These are phyloP conservation scores for Acaromyces ingoldii DNA, from an alignment of 1,284 basidiomycete species.

Conservation along the genomic window DNA sequence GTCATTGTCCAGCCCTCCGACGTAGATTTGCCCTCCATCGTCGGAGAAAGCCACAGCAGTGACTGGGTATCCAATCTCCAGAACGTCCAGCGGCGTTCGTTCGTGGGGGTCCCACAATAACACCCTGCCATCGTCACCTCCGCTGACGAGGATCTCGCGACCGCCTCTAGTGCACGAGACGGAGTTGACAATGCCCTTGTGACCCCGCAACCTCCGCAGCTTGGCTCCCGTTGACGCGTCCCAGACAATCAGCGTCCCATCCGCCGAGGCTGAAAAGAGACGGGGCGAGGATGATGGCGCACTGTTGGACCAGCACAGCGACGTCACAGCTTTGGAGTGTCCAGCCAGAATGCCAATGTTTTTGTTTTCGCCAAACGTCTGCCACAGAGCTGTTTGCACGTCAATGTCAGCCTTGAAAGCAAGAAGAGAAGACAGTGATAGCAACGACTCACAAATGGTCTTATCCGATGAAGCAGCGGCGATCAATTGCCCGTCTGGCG, in stretches of 20 bases:
- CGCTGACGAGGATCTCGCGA: constrained; percentile 33
- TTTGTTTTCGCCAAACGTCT: constrained; percentile 39
- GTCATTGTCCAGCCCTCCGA: constrained; percentile 50
- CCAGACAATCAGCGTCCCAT: constrained; percentile 47
- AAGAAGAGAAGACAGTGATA: constrained; percentile 3
- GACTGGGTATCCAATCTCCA: constrained; percentile 48
- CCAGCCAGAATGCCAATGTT: constrained; percentile 46
- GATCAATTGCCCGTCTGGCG: constrained; percentile 36
- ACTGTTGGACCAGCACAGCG: constrained; percentile 28
- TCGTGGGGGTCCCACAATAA: constrained; percentile 43
- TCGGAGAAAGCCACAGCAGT: constrained; percentile 47
- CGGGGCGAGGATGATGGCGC: constrained; percentile 15
- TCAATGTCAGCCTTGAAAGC: background rate
- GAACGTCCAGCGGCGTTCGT: constrained; percentile 29
- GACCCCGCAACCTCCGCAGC: constrained; percentile 39
- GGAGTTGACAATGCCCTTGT: constrained; percentile 45
- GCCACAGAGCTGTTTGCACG: constrained; percentile 33
- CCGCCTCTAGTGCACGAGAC: constrained; percentile 35
- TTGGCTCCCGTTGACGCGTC: constrained; percentile 34
- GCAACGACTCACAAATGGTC: constrained; percentile 27
- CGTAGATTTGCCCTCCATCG: constrained; percentile 46
- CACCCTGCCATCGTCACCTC: constrained; percentile 46
- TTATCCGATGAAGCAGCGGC: constrained; percentile 42
- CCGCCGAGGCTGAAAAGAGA: constrained; percentile 47
- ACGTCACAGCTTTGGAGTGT: constrained; percentile 44